Evolutionary conservation across 2,329 filamentous ascomycete species (phyloP), one percentile per base, ranked within the genome.

Genomic region (Aspergillus unguis): DNA sequence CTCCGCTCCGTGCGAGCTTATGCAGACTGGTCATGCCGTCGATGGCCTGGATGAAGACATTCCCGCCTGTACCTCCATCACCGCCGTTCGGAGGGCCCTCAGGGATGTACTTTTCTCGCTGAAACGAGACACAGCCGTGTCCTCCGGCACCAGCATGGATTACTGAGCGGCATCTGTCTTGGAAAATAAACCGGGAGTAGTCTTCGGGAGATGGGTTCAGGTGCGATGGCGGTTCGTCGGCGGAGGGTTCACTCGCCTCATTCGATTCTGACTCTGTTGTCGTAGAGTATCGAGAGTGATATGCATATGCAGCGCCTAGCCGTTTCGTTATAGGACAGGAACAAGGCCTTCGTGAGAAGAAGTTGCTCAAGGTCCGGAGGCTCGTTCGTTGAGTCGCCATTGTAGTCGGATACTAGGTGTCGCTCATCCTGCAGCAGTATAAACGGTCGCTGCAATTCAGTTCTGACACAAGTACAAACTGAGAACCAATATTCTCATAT

Each of bases 41-140:
- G 1, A 95, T 85, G 6, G 94, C 92, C 73, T 97, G 92, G 53
- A 99, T 95, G 70, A 95, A 97, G 60, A 99, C 79, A 63, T 88
- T 95, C 36, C 94, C 94, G 56, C 94, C 94, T 51, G 85, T 87
- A 4, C 94, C 94, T 38, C 94, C 94, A 67, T 99, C 91, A 54
- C 94, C 94, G 44, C 94, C 94, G 70, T 99, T 97, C 7, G 94
- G 84, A 8, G 94, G 94, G 0, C 94, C 94, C 58, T 95, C 86
- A 41, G 86, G 83, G 29, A 96, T 80, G 71, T 88, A 97, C 58
- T 92, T 92, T 65, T 99, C 94, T 23, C 92, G 86, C 40, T 95
- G 76, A 68, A 97, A 99, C 0, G 94, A 94, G 46, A 97, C 90
- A 67, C 94, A 99, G 58, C 94, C 94, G 66, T 94, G 86, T 6